Evolutionary conservation across 1,284 basidiomycete species (phyloP), one percentile per base, ranked within the genome.

Genomic region (Sanghuangporus baumii): DNA sequence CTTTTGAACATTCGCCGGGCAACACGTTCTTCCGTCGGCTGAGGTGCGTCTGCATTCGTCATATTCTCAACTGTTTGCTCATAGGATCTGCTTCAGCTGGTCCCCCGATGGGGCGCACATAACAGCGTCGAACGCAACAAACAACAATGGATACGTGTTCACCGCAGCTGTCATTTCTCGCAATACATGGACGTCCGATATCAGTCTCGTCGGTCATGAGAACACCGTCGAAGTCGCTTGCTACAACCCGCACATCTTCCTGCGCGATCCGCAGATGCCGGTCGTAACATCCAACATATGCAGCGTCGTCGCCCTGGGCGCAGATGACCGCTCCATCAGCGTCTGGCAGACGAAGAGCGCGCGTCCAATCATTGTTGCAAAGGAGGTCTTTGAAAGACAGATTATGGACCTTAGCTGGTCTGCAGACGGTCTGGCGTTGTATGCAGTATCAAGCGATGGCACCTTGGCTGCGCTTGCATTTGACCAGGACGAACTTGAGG

Each of bases 31-130:
- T 98, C 74, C 82, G 94, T 61, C 81, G 97, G 66, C 80, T 97
- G 20, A 94, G 93, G 94, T 92, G 65, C 50, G 80, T 71, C 50
- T 37, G 34, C n/a, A 6, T 36, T 8, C 64, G 20, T 23, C 41
- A 46, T 51, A 23, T 36, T 20, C 26, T 11, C 6, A 16, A 55
- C 58, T 43, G 55, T 7, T 46, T 23, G 37, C 41, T 18, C 55
- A 36, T 20, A 41, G 41, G 52, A 57, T 64, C 65, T 31, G 63
- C 54, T 43, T 1, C 62, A 97, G 95, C 70, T 99, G 96, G 97
- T 97, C 96, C 1, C 96, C 96, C 2, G 97, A 99, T 73, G 97
- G 97, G n/a, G 92, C 94, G 6, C 93, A 97, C 71, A 92, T 99
- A 66, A 94, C 96, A 4, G 91, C 95, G 1, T 96, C 96, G 0